Evolutionary conservation across 805 yeast genomes (phyloP), one percentile per base, ranked within the genome.

Genomic region (Ogataea pignaliae): DNA sequence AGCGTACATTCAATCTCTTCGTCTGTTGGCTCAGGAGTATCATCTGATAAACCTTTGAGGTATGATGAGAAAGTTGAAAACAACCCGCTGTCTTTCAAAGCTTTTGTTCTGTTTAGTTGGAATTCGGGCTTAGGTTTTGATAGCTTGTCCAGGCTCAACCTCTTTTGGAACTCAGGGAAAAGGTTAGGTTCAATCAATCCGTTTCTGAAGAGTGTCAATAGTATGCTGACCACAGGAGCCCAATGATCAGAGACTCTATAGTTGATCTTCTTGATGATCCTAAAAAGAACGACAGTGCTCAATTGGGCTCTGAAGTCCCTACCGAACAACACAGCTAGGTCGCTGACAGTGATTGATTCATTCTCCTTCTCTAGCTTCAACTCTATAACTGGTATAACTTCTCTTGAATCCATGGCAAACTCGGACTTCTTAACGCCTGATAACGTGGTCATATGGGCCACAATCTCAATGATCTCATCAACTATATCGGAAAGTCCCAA

Each of bases 21-120:
- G 44, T 87, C 95, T 2, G 95, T 78, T 11, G 99, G 99, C 62
- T 91, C 98, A 0, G 85, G 83, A 3, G 86, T 81, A 42, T 88
- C 95, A 56, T 89, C 97, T 1, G 84, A 72, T 45, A 83, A 78
- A 15, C 97, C 93, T 50, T 93, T 87, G 64, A 93, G 75, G 57
- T 89, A 91, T 0, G 96, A 88, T 1, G 97, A 89, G 55, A 93
- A 83, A 0, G 98, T 86, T 0, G 96, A 86, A 43, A 93, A 77
- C n/a, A 93, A 59, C 2, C 98, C 88, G 10, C 73, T 72, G 30
- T 83, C 95, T 54, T 81, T 85, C 32, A 80, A 76, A 1, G 84
- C 81, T 39, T 79, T 79, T 1, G 77, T 68, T 55, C 83, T 75
- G 32, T 78, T 79, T 35, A 88, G 76, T 9, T 81, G 73, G 53